These are phyloP conservation scores for Lachancea waltii DNA, from an alignment of 805 yeast genomes.

Conservation along the genomic window DNA sequence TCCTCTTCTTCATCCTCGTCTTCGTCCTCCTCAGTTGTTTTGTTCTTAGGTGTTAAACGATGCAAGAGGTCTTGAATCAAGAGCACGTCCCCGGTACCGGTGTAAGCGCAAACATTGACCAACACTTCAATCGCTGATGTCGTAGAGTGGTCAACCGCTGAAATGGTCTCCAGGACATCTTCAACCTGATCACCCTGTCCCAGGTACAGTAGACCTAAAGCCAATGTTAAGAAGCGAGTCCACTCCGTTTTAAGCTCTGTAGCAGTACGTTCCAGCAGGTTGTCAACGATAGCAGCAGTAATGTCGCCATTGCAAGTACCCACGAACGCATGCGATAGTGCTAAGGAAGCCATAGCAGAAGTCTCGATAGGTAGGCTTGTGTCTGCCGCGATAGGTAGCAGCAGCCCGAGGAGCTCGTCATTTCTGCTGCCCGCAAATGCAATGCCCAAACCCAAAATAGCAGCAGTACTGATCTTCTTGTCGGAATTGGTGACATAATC, in stretches of 20 bases:
- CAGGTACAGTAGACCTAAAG: constrained; percentile 84
- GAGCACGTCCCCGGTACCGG: constrained; percentile 95
- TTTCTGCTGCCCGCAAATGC: constrained; percentile 93
- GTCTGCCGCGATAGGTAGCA: constrained; percentile 80
- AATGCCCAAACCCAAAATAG: constrained; percentile 86
- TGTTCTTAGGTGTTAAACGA: constrained; percentile 69
- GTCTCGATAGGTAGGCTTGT: constrained; percentile 67
- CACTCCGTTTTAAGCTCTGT: constrained; percentile 76
- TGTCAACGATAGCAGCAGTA: constrained; percentile 85
- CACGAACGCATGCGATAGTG: constrained; percentile 89
- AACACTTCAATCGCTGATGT: constrained; percentile 82
- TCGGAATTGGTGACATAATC: constrained; percentile 70
- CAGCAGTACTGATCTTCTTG: constrained; percentile 62
- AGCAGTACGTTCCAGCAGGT: constrained; percentile 78
- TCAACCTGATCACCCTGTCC: constrained; percentile 92
- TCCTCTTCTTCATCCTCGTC: constrained; percentile 54
- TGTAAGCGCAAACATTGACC: constrained; percentile 88
- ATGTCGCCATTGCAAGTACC: constrained; percentile 95
- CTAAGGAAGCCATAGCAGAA: constrained; percentile 79
- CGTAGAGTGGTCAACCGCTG: constrained; percentile 93
- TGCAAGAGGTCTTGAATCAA: constrained; percentile 88
- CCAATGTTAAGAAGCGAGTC: constrained; percentile 85
- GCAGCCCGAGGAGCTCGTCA: constrained; percentile 68
- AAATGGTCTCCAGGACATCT: constrained; percentile 88
- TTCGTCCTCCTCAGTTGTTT: constrained; percentile 48